Evolutionary conservation across 768 basidiomycete genomes (phyloP).

Genomic region (Suillus subalutaceus): DNA sequence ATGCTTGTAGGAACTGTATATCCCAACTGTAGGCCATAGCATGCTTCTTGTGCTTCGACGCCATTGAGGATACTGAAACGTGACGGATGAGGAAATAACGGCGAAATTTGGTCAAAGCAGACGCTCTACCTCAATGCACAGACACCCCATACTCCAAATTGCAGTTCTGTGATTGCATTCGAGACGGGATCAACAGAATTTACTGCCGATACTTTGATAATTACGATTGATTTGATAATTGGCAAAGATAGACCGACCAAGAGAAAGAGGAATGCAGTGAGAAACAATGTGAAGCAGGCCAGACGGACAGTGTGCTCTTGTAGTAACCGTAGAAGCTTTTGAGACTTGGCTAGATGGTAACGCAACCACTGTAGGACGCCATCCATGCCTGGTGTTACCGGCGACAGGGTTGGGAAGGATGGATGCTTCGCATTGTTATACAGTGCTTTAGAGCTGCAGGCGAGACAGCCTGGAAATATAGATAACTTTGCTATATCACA

Average conservation of each 20-base stretch:
- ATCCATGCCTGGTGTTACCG: background rate
- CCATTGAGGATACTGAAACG: slow-evolving; percentile 16
- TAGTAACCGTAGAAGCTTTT: slow-evolving; percentile 38
- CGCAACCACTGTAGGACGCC: background rate
- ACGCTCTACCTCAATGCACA: slow-evolving; percentile 58
- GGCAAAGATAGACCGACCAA: slow-evolving; percentile 77
- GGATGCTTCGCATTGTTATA: background rate
- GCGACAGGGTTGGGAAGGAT: background rate
- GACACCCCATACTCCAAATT: slow-evolving; percentile 84
- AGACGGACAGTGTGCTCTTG: slow-evolving; percentile 50
- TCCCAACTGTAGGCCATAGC: slow-evolving; percentile 67
- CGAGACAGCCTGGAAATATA: slow-evolving; percentile 1
- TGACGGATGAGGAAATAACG: background rate
- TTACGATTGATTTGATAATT: slow-evolving; percentile 70
- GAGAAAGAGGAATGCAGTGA: slow-evolving; percentile 70
- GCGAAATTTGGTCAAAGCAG: slow-evolving; percentile 6
- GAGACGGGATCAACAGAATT: slow-evolving; percentile 41
- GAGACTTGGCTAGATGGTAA: slow-evolving; percentile 5
- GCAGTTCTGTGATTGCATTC: slow-evolving; percentile 58
- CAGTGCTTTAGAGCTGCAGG: background rate
- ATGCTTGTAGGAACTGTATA: slow-evolving; percentile 61
- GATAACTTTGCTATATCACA: background rate
- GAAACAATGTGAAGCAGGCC: slow-evolving; percentile 50
- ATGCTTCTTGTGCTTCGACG: slow-evolving; percentile 37
- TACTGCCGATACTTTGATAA: slow-evolving; percentile 48